Conservation (phyloP, 2,329 filamentous ascomycete species). For the Fusarium avenaceum region DNA sequence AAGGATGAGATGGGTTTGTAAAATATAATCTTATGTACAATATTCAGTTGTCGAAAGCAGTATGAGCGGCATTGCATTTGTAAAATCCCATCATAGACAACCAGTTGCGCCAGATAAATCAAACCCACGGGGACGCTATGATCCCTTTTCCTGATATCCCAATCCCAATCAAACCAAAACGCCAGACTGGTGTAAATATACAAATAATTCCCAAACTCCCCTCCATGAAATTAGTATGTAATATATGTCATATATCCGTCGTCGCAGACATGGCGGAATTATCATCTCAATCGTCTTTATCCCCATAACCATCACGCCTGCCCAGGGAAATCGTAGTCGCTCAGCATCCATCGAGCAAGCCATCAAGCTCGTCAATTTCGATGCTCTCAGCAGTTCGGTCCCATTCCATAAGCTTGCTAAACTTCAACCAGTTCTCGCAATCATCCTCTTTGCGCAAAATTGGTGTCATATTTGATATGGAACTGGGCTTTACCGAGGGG, state of each 20-base stretch:
- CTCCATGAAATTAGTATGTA: constrained; percentile 47
- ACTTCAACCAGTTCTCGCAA: constrained; percentile 57
- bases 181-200: constrained; percentile 50
- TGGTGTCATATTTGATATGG: constrained; percentile 44
- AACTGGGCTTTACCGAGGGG: constrained; percentile 63
- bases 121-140: constrained; percentile 32
- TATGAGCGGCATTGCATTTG: constrained; percentile 50
- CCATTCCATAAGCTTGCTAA: constrained; percentile 63
- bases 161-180: constrained; percentile 40
- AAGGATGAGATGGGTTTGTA: constrained; percentile 42
- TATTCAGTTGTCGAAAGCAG: constrained; percentile 42
- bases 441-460: constrained; percentile 56
- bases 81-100: constrained; percentile 27
- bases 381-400: constrained; percentile 87
- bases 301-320: constrained; percentile 40
- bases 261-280: constrained; percentile 46
- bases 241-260: constrained; percentile 42
- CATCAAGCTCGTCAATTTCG: constrained; percentile 92
- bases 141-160: constrained; percentile 45
- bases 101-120: constrained; percentile 41
- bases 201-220: constrained; percentile 50
- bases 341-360: constrained; percentile 83
- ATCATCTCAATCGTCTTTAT: constrained; percentile 43
- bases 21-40: constrained; percentile 46
- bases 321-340: constrained; percentile 29